Conservation (phyloP, 2,329 filamentous ascomycete genomes). For the Talaromyces verruculosus region DNA sequence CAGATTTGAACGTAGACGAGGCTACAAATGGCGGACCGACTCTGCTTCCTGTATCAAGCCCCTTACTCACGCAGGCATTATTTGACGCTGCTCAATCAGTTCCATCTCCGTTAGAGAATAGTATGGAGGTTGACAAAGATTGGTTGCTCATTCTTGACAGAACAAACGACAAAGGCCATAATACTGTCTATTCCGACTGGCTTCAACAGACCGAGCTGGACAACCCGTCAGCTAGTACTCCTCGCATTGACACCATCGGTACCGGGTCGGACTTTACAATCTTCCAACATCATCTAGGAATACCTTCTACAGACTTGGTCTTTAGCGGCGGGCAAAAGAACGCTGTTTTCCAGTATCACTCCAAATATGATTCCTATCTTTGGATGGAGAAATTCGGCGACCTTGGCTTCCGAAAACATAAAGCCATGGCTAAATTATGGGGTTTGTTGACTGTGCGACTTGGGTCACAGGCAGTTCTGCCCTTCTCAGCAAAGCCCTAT, state of each 20-base stretch:
- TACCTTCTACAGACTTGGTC: not conserved
- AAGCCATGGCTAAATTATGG: not conserved
- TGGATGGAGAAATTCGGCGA: slow-evolving; percentile 5
- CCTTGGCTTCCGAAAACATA: not conserved
- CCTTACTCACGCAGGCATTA: not conserved
- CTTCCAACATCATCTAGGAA: slow-evolving; percentile 2
- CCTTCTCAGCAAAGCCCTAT: not conserved
- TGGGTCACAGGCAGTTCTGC: not conserved
- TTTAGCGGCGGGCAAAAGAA: not conserved
- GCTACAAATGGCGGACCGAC: not conserved
- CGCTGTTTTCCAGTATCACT: not conserved
- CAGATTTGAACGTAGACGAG: not conserved
- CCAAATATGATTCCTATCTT: not conserved
- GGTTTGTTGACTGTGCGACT: not conserved
- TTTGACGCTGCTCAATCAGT: not conserved
- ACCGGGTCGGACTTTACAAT: not conserved
- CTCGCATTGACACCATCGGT: not conserved
- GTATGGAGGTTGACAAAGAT: not conserved
- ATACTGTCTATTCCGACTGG: slow-evolving; percentile 3
- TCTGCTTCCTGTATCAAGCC: not conserved
- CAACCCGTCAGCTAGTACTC: not conserved
- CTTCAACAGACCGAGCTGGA: not conserved
- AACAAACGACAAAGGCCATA: not conserved
- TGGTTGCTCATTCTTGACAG: not conserved
- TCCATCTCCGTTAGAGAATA: not conserved